A percentile compares a stretch with the other conserved stretches of the same genome.
Conservation (phyloP, 768 basidiomycete species). For the Russula sp. region DNA sequence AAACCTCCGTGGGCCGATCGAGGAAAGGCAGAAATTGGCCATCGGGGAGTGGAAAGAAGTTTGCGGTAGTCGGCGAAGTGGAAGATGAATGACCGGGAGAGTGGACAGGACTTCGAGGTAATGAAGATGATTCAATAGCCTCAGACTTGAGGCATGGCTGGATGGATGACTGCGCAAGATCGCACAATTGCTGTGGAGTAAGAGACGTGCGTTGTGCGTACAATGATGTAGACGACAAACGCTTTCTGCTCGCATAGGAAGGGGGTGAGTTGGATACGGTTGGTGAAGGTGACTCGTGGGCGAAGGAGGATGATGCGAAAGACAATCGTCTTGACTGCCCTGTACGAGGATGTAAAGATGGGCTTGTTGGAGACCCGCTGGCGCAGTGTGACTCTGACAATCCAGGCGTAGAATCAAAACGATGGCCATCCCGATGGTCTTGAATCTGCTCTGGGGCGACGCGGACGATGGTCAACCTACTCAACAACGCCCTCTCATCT, state of each 20-base stretch:
- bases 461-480: slow-evolving; percentile 19
- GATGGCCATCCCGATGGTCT: not conserved
- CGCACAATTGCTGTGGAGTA: slow-evolving; percentile 18
- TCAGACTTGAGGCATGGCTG: slow-evolving; percentile 1
- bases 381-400: slow-evolving; percentile 3
- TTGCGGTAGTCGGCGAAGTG: not conserved
- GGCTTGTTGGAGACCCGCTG: slow-evolving; percentile 1
- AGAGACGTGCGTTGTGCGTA: slow-evolving; percentile 16
- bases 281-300: not conserved
- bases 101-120: not conserved
- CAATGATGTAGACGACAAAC: slow-evolving; percentile 8
- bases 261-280: slow-evolving; percentile 6
- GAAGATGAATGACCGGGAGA: not conserved
- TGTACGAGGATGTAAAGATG: not conserved
- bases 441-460: slow-evolving; percentile 10
- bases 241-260: slow-evolving; percentile 11
- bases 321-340: slow-evolving; percentile 16
- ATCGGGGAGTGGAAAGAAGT: slow-evolving; percentile 17
- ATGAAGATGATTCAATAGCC: not conserved
- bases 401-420: not conserved
- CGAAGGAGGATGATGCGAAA: slow-evolving; percentile 21
- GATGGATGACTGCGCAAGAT: slow-evolving; percentile 17
- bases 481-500: slow-evolving; percentile 16
- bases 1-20: slow-evolving; percentile 20
- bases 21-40: slow-evolving; percentile 21